These are phyloP conservation scores for Candolleomyces aberdarensis DNA, from an alignment of 768 basidiomycete species.

Conservation along the genomic window DNA sequence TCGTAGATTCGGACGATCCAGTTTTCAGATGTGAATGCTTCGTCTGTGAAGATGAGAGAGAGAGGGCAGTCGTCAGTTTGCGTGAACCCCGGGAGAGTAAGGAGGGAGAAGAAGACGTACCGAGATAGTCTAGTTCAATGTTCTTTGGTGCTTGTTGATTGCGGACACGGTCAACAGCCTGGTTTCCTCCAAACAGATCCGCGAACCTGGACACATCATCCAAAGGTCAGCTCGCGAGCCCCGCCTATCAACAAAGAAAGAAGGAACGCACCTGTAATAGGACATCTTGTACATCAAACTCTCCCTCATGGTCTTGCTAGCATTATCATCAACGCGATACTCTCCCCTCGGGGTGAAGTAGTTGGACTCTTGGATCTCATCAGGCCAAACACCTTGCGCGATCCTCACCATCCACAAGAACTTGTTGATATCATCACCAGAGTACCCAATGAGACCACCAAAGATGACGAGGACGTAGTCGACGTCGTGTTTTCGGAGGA, in stretches of 20 bases:
- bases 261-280: conserved; percentile 71
- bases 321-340: conserved; percentile 86
- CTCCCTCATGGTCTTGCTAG: conserved; percentile 86
- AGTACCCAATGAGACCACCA: conserved; percentile 94
- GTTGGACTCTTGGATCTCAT: conserved; percentile 92
- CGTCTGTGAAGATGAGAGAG: conserved; percentile 5
- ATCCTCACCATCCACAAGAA: conserved; percentile 99
- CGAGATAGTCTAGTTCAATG: conserved; percentile 85
- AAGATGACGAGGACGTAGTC: conserved; percentile 98
- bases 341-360: conserved; percentile 94
- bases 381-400: conserved; percentile 95
- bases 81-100: not conserved
- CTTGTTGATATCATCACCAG: conserved; percentile 99
- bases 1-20: conserved; percentile 78
- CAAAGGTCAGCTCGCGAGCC: conserved; percentile 2
- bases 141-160: conserved; percentile 74
- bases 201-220: conserved; percentile 57
- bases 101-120: conserved; percentile 38
- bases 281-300: conserved; percentile 99
- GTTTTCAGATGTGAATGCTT: conserved; percentile 4
- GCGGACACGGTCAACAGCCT: conserved; percentile 84
- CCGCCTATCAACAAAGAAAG: not conserved
- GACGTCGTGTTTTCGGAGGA: conserved; percentile 95
- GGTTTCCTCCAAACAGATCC: conserved; percentile 76
- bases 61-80: conserved; percentile 30